Conservation (phyloP, 192 early-diverging fungal genomes). For the Backusella liffmaniae region DNA sequence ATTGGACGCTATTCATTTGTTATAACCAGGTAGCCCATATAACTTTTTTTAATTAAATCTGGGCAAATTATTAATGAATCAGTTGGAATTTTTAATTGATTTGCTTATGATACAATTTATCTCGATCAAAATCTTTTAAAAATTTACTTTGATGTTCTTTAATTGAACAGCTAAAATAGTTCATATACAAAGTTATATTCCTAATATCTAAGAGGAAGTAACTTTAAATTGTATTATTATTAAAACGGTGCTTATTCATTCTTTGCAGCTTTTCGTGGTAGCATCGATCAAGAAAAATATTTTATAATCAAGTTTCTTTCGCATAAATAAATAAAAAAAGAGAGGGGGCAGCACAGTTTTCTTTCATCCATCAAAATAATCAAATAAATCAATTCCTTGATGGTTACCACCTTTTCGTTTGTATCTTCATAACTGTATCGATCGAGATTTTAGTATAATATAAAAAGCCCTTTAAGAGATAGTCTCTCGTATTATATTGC, state of each 20-base stretch:
- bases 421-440: neutral
- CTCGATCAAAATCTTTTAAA: neutral
- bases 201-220: neutral
- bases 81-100: neutral
- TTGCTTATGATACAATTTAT: neutral
- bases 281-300: neutral
- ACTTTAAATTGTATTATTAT: neutral
- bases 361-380: neutral
- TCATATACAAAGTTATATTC: neutral
- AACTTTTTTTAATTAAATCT: neutral
- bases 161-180: neutral
- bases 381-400: neutral
- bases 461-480: neutral
- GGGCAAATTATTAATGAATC: neutral
- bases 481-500: neutral
- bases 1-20: neutral
- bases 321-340: neutral
- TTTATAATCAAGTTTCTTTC: neutral
- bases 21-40: neutral
- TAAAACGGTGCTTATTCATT: neutral
- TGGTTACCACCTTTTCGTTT: neutral
- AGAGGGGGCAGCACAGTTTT: neutral
- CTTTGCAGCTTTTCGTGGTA: neutral
- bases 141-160: neutral
- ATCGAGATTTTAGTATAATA: neutral